A percentile compares a stretch with the other conserved stretches of the same genome.
Evolutionary conservation across 768 basidiomycete genomes (phyloP).

Genomic region (Tricholoma furcatifolium): DNA sequence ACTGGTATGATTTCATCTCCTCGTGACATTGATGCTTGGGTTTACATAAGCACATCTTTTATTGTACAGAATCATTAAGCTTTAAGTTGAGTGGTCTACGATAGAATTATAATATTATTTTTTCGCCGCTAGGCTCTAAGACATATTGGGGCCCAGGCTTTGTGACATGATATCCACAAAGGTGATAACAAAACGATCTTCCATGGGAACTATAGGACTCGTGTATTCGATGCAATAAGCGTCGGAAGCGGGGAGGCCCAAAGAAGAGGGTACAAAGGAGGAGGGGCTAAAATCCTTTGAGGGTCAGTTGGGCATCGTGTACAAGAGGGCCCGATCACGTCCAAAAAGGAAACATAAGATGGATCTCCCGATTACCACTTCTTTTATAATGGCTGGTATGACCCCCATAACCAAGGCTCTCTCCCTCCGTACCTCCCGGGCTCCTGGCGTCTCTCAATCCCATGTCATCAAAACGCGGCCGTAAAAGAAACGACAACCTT

Average conservation of each 20-base stretch:
- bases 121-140: constrained; percentile 9
- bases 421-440: constrained; percentile 24
- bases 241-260: constrained; percentile 5
- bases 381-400: constrained; percentile 40
- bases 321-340: constrained; percentile 17
- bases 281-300: not conserved
- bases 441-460: constrained; percentile 29
- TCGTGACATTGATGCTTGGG: constrained; percentile 12
- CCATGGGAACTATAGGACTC: not conserved
- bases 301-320: constrained; percentile 8
- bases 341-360: constrained; percentile 22
- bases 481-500: constrained; percentile 79
- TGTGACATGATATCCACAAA: constrained; percentile 5
- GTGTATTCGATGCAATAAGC: constrained; percentile 1
- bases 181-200: not conserved
- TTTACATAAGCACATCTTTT: not conserved
- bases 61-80: not conserved
- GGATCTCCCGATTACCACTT: constrained; percentile 30
- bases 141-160: constrained; percentile 10
- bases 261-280: constrained; percentile 3
- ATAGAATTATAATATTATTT: constrained; percentile 9
- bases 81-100: constrained; percentile 12
- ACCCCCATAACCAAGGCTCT: constrained; percentile 22
- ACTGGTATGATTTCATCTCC: constrained; percentile 1
- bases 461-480: constrained; percentile 87